Evolutionary conservation across 805 yeast species (phyloP).

Genomic region (Kluyveromyces nonfermentans): DNA sequence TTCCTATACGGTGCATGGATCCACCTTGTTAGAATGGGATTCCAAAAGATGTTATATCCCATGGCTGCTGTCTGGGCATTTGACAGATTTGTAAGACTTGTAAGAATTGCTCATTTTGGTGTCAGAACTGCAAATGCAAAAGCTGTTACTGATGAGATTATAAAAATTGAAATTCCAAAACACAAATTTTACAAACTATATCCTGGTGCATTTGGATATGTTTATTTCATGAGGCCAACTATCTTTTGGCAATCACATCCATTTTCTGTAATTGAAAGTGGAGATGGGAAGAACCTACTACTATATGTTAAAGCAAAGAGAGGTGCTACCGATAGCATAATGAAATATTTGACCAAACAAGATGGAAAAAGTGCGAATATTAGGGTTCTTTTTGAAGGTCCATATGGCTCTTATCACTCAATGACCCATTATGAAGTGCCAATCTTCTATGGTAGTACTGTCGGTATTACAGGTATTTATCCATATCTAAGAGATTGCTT

Average conservation of each 20-base stretch:
- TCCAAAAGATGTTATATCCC: slow-evolving; percentile 30
- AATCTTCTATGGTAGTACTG: slow-evolving; percentile 38
- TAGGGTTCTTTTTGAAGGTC: slow-evolving; percentile 45
- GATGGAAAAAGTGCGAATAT: slow-evolving; percentile 7
- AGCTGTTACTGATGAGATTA: neutral
- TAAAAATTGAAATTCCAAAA: neutral
- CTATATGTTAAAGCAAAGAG: slow-evolving; percentile 39
- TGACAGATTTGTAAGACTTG: slow-evolving; percentile 43
- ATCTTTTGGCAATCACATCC: slow-evolving; percentile 52
- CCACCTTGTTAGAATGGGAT: slow-evolving; percentile 2
- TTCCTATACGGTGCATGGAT: slow-evolving; percentile 4
- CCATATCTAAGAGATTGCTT: slow-evolving; percentile 23
- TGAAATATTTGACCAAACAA: slow-evolving; percentile 27
- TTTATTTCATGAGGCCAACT: slow-evolving; percentile 37
- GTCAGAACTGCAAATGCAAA: neutral
- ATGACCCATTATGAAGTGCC: slow-evolving; percentile 34
- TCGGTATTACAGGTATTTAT: slow-evolving; percentile 38
- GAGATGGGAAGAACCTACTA: slow-evolving; percentile 29
- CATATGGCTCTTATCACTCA: slow-evolving; percentile 37
- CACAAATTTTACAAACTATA: slow-evolving; percentile 28
- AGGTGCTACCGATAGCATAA: slow-evolving; percentile 40
- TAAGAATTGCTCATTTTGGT: slow-evolving; percentile 44
- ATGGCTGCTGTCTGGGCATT: slow-evolving; percentile 48
- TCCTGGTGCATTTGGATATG: slow-evolving; percentile 38
- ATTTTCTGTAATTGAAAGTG: slow-evolving; percentile 38